Evolutionary conservation across 306 rosid species (phyloP).

Genomic region (Casuarina glauca): DNA sequence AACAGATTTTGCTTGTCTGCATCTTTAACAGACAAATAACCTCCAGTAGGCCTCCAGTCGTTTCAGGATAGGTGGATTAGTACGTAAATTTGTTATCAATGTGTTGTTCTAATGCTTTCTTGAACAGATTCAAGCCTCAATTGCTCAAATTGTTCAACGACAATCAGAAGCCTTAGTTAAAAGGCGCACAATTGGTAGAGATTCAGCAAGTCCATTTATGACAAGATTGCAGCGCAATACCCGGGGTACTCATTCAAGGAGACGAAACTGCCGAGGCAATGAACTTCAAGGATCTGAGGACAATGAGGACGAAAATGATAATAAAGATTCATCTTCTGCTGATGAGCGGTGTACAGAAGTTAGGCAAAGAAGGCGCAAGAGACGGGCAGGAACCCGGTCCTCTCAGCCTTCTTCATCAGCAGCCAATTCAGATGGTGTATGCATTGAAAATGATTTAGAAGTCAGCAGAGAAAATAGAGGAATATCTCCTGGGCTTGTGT

Average conservation of each 20-base stretch:
- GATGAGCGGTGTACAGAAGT: conserved; percentile 63
- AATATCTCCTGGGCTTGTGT: conserved; percentile 60
- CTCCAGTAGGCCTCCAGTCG: conserved; percentile 1
- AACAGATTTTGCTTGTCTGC: too few species aligned
- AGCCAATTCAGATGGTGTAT: conserved; percentile 65
- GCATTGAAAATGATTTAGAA: conserved; percentile 66
- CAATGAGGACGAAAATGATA: conserved; percentile 70
- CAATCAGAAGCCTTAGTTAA: conserved; percentile 88
- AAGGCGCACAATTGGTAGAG: conserved; percentile 62
- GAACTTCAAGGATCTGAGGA: conserved; percentile 76
- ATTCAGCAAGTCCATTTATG: conserved; percentile 45
- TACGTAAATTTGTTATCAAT: conserved; percentile 10
- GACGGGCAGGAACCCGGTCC: conserved; percentile 56
- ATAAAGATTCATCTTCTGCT: conserved; percentile 66
- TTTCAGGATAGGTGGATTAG: not conserved
- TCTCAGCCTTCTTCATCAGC: conserved; percentile 78
- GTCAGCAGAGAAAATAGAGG: conserved; percentile 60
- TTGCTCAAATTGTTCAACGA: conserved; percentile 73
- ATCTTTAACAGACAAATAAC: not conserved
- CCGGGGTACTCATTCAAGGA: conserved; percentile 56
- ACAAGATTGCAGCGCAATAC: conserved; percentile 70
- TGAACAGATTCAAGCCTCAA: conserved; percentile 54
- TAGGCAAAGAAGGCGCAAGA: conserved; percentile 64
- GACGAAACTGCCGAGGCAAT: conserved; percentile 51
- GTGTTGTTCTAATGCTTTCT: conserved; percentile 22